Conservation (phyloP, 371 early-diverging fungal genomes). For the Funneliformis caledonium region DNA sequence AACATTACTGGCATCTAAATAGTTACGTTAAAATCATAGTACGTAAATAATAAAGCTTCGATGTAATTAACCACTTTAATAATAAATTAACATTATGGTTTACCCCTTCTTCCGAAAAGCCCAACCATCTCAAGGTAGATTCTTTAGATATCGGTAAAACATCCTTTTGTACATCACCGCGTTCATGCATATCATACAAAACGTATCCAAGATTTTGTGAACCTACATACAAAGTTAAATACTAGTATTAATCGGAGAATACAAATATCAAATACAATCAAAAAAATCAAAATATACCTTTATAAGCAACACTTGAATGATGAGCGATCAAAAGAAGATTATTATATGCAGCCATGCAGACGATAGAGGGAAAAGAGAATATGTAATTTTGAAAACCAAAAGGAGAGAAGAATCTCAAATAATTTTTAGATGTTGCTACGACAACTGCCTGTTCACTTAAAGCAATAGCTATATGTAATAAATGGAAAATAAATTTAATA, state of each 20-base stretch:
- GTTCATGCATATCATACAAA: conserved; percentile 66
- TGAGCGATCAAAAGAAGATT: conserved; percentile 61
- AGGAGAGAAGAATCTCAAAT: conserved; percentile 76
- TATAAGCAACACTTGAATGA: conserved; percentile 53
- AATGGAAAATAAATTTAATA: not conserved
- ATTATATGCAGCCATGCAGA: conserved; percentile 64
- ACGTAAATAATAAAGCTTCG: conserved; percentile 9
- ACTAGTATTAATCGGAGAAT: not conserved
- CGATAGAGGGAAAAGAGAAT: conserved; percentile 66
- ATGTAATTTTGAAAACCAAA: conserved; percentile 80
- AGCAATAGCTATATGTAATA: conserved; percentile 64
- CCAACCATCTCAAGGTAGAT: conserved; percentile 77
- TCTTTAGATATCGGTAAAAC: conserved; percentile 68
- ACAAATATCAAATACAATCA: not conserved
- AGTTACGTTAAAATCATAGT: conserved; percentile 26
- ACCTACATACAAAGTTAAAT: conserved; percentile 39
- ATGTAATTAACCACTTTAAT: not conserved
- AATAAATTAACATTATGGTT: conserved; percentile 44
- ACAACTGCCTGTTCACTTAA: conserved; percentile 70
- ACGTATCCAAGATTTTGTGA: conserved; percentile 71
- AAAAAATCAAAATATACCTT: conserved; percentile 43
- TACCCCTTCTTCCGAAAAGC: conserved; percentile 80
- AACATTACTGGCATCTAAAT: conserved; percentile 65
- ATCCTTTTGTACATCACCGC: conserved; percentile 64
- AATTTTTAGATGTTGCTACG: conserved; percentile 75